Percentiles rank a stretch among this genome's conserved stretches.
phyloP scores from a whole-genome alignment of 345 rosid genomes.

The Toxicodendron radicans region DNA sequence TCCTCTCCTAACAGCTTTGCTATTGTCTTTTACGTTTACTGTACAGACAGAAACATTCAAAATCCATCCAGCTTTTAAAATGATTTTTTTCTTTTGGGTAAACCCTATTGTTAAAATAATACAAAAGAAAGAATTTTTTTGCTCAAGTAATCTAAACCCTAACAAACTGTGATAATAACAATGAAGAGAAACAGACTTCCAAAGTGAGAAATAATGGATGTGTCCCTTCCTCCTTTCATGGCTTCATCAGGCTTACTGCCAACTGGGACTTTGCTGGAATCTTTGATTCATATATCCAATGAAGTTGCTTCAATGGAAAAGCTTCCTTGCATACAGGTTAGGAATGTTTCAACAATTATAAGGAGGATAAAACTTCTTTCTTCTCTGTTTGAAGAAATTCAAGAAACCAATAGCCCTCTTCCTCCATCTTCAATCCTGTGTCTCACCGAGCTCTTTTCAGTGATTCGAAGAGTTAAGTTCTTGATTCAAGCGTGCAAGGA shows the following conservation, averaged over 20 bases:
- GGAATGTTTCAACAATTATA: slow-evolving; percentile 49
- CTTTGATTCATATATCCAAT: slow-evolving; percentile 45
- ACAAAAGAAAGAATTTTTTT: background rate
- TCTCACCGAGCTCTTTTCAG: slow-evolving; percentile 55
- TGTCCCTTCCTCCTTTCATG: slow-evolving; percentile 27
- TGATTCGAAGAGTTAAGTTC: slow-evolving; percentile 43
- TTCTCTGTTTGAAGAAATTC: slow-evolving; percentile 58
- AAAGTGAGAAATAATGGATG: slow-evolving; percentile 26
- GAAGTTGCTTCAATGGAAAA: slow-evolving; percentile 54
- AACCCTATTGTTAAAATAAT: background rate
- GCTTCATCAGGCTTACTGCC: slow-evolving; percentile 48
- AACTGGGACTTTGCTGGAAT: slow-evolving; percentile 43
- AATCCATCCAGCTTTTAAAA: slow-evolving; percentile 29
- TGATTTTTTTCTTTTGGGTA: slow-evolving; percentile 4
- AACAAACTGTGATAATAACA: slow-evolving; percentile 15
- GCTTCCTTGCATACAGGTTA: slow-evolving; percentile 43
- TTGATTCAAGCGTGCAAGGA: slow-evolving; percentile 50
- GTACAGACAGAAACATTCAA: slow-evolving; percentile 46
- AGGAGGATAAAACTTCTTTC: slow-evolving; percentile 59
- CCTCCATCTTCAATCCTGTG: slow-evolving; percentile 64
- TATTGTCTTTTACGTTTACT: slow-evolving; percentile 24
- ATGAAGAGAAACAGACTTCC: slow-evolving; percentile 20
- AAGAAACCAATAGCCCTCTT: slow-evolving; percentile 33
- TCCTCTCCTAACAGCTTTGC: slow-evolving; percentile 15
- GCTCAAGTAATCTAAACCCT: slow-evolving; percentile 8